These are phyloP conservation scores for Podaxis sp. DNA, from an alignment of 768 basidiomycete species.

Conservation along the genomic window DNA sequence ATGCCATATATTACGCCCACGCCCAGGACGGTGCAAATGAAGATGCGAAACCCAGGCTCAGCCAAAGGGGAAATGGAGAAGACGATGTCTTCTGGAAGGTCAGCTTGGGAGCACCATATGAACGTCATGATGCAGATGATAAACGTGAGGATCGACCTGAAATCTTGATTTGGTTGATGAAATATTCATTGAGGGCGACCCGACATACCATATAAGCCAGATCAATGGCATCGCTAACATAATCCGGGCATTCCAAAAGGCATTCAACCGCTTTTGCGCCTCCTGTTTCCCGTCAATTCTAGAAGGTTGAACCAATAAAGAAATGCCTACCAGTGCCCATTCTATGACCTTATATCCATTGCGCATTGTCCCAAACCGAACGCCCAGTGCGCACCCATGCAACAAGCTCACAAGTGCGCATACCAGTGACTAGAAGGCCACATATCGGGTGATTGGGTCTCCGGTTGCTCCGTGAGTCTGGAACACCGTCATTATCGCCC, in stretches of 20 bases:
- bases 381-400: constrained; percentile 59
- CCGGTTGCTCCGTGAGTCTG: constrained; percentile 34
- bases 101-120: constrained; percentile 58
- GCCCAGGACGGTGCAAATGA: constrained; percentile 38
- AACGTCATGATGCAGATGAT: constrained; percentile 50
- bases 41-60: constrained; percentile 36
- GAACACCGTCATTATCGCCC: constrained; percentile 29
- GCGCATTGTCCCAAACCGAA: constrained; percentile 63
- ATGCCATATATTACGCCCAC: constrained; percentile 34
- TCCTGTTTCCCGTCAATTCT: constrained; percentile 38
- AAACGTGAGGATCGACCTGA: constrained; percentile 60
- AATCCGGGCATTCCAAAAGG: constrained; percentile 63
- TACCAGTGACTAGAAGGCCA: constrained; percentile 51
- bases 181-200: neutral
- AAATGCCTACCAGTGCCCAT: constrained; percentile 49
- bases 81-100: constrained; percentile 2
- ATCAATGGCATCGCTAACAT: constrained; percentile 57
- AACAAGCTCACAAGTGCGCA: constrained; percentile 60
- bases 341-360: constrained; percentile 57
- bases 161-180: neutral
- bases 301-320: neutral
- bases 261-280: constrained; percentile 33
- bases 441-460: constrained; percentile 52
- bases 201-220: constrained; percentile 55
- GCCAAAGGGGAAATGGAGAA: neutral